A percentile compares a stretch with the other conserved stretches of the same genome.
Conservation (phyloP, 176 grass and related monocot genomes). For the Melocanna baccifera region DNA sequence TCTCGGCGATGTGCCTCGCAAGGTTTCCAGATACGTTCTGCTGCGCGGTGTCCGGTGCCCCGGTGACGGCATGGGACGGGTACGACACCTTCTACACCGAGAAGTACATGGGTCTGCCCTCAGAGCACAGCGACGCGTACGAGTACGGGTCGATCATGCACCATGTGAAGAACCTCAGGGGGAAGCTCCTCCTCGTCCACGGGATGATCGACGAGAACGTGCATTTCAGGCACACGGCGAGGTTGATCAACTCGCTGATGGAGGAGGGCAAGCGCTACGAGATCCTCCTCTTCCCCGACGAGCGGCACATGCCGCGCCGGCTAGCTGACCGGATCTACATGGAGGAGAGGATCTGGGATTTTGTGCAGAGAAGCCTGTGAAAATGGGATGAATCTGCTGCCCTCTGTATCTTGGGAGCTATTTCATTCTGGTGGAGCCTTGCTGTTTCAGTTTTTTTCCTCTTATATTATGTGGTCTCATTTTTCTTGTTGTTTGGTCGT, state of each 20-base stretch:
- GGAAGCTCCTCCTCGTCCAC: conserved; percentile 85
- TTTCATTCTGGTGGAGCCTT: not conserved
- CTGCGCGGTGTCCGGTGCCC: conserved; percentile 91
- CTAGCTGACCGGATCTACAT: conserved; percentile 80
- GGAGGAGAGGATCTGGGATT: conserved; percentile 97
- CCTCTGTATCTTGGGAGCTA: not conserved
- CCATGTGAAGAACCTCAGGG: conserved; percentile 70
- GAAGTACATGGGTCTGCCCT: conserved; percentile 89
- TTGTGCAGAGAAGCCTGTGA: conserved; percentile 87
- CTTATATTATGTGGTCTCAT: not conserved
- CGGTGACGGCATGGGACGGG: conserved; percentile 92
- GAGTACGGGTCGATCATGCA: conserved; percentile 85
- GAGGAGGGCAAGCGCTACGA: conserved; percentile 77
- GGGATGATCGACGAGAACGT: conserved; percentile 99
- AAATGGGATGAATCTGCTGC: not conserved
- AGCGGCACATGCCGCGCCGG: conserved; percentile 89
- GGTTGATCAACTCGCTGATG: conserved; percentile 77
- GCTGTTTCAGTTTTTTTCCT: not conserved
- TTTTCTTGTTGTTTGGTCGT: no score
- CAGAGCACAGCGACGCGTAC: conserved; percentile 61
- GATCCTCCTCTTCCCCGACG: conserved; percentile 89
- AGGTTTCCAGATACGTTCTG: conserved; percentile 70
- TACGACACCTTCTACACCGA: conserved; percentile 97
- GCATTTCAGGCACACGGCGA: conserved; percentile 94
- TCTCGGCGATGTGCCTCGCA: conserved; percentile 87